Evolutionary conservation across 768 basidiomycete species (phyloP), one percentile per base, ranked within the genome.

Genomic region (Suillus decipiens): DNA sequence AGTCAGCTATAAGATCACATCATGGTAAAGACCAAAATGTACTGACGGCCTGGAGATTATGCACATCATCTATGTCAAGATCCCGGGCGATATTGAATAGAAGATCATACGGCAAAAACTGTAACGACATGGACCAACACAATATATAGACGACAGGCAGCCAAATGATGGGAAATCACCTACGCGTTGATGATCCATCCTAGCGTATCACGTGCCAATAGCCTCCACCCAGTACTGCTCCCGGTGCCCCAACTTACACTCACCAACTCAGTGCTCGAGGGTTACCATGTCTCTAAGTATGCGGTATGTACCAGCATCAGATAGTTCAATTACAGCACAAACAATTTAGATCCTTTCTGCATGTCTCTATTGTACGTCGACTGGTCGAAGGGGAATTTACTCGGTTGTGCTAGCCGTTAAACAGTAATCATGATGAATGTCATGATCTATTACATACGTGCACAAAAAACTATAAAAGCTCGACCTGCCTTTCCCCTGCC

Each of bases 31-130:
- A 62, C 58, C 28, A 61, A 47, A 33, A 36, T 37, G 22, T 8
- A 77, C 87, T 81, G 74, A 90, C 89, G 61, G 82, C 70, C 70
- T 89, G 88, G 9, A 90, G 73, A 54, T 81, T 73, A 71, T 85
- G 82, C 22, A 90, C 79, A 73, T 90, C 89, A 53, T 74, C 75
- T 67, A 87, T 75, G 66, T 87, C 80, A 37, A 90, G 81, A 74
- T 85, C 84, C 48, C 80, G 81, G 5, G 86, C 83, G 72, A 91
- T 84, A 76, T 88, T 87, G 61, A 90, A 81, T 50, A 91, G 72
- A 22, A 90, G 77, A 77, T 91, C 89, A 73, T 89, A 89, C 0
- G 89, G 89, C 22, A 91, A 77, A 5, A 76, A 78, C 64, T 73
- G 71, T 58, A 82, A 70, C 14, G 76, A 75, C 70, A 77, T 75